Evolutionary conservation across 208 protist species (phyloP).

Genomic region (Trichomonas vaginalis): DNA sequence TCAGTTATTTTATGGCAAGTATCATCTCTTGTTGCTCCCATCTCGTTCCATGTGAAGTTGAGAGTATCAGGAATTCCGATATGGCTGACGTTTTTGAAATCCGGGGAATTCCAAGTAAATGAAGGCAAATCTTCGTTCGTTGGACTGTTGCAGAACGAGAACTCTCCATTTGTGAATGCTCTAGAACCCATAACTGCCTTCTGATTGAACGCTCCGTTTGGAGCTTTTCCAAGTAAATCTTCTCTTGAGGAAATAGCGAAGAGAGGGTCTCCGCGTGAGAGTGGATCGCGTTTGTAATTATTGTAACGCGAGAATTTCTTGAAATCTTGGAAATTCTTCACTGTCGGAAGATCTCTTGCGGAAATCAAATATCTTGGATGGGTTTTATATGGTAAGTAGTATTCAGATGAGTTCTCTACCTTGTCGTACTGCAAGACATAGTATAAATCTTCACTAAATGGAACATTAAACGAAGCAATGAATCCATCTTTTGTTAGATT

Average conservation of each 20-base stretch:
- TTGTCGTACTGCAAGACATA: not conserved
- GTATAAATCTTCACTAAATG: not conserved
- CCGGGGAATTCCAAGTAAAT: not conserved
- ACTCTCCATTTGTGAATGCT: not conserved
- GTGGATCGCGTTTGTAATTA: not conserved
- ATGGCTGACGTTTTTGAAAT: not conserved
- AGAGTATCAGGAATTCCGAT: not conserved
- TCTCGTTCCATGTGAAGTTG: not conserved
- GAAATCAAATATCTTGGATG: not conserved
- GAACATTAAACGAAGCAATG: not conserved
- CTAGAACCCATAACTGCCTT: not conserved
- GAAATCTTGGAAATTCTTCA: not conserved
- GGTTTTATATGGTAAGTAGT: not conserved
- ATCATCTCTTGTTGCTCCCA: not conserved
- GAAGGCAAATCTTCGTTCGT: not conserved
- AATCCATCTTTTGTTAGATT: not conserved
- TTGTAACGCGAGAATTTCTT: not conserved
- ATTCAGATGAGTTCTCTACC: not conserved
- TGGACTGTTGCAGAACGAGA: not conserved
- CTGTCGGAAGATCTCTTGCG: not conserved
- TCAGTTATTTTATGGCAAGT: not conserved
- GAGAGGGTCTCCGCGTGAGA: not conserved
- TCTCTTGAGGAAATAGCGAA: not conserved
- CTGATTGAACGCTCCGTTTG: not conserved
- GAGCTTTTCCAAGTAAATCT: not conserved